Evolutionary conservation across 192 early-diverging fungal genomes (phyloP).

Genomic region (Backusella tuberculispora): DNA sequence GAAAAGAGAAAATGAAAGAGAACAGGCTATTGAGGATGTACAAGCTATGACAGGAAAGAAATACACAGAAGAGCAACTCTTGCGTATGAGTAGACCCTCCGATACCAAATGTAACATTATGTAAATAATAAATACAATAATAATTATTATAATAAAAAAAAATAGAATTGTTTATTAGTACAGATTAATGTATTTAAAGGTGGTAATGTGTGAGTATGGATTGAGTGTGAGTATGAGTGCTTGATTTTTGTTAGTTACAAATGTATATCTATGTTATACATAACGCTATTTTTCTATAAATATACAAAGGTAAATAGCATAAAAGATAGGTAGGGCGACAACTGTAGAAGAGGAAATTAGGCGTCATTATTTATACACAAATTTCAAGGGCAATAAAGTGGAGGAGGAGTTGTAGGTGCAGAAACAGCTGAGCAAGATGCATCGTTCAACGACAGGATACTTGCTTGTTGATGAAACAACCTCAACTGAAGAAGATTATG

Average conservation of each 20-base stretch:
- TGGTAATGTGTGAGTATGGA: neutral
- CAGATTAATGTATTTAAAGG: neutral
- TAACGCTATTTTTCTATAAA: slow-evolving; percentile 2
- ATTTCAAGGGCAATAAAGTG: slow-evolving; percentile 16
- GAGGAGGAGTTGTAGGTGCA: neutral
- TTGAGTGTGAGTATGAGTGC: neutral
- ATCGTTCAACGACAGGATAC: neutral
- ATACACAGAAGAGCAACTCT: slow-evolving; percentile 33
- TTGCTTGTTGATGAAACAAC: slow-evolving; percentile 2
- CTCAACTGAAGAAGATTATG: slow-evolving; percentile 14
- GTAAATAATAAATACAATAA: slow-evolving; percentile 20
- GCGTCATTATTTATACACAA: neutral
- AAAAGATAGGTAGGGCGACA: neutral
- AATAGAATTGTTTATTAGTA: neutral
- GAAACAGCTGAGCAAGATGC: neutral
- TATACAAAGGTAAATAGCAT: neutral
- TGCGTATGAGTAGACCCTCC: slow-evolving; percentile 26
- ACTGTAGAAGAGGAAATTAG: neutral
- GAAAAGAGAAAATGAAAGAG: slow-evolving; percentile 65
- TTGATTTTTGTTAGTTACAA: neutral
- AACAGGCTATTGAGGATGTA: slow-evolving; percentile 70
- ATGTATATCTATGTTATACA: neutral
- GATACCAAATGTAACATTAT: slow-evolving; percentile 36
- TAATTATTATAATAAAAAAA: neutral
- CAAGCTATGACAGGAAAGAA: slow-evolving; percentile 51